A percentile compares a stretch with the other conserved stretches of the same genome.
Evolutionary conservation across 352 stramenopile genomes (phyloP).

Genomic region (Phytopythium mirpurense): DNA sequence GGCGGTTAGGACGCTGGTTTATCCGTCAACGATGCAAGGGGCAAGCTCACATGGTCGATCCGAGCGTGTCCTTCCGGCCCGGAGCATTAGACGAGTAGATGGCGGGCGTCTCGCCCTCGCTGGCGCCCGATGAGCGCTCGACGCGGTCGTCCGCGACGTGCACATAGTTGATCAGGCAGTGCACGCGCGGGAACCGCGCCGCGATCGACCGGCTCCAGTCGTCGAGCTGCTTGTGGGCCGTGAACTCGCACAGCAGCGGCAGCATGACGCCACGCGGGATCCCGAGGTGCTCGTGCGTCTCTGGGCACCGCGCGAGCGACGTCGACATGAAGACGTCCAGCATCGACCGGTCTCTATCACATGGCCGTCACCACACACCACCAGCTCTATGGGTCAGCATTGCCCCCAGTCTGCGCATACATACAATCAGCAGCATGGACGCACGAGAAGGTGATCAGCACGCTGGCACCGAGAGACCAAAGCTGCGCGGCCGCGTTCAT

Average conservation of each 20-base stretch:
- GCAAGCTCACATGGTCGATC: conserved; percentile 1
- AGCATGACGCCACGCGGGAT: conserved; percentile 47
- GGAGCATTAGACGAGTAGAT: conserved; percentile 14
- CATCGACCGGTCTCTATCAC: conserved; percentile 25
- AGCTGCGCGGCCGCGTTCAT: conserved; percentile 47
- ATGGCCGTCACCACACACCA: neutral
- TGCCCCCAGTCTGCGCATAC: too few species aligned
- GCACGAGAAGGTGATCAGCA: conserved; percentile 63
- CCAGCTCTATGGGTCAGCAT: neutral
- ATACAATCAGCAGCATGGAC: conserved; percentile 4
- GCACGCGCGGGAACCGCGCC: conserved; percentile 52
- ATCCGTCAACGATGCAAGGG: neutral
- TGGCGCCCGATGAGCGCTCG: neutral
- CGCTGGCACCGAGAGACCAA: conserved; percentile 60
- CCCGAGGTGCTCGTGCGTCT: conserved; percentile 25
- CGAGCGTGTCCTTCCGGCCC: conserved; percentile 10
- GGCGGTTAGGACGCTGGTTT: neutral
- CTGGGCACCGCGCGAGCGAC: conserved; percentile 44
- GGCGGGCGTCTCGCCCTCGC: neutral
- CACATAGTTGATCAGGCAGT: conserved; percentile 66
- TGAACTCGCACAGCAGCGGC: conserved; percentile 42
- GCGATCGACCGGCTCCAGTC: conserved; percentile 55
- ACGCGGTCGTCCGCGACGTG: conserved; percentile 16
- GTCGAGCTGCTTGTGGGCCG: conserved; percentile 39
- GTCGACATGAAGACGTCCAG: conserved; percentile 53